Percentiles rank a stretch among this genome's conserved stretches.
These are phyloP conservation scores for Cucumis hystrix DNA, from an alignment of 306 rosid genomes.

Conservation along the genomic window DNA sequence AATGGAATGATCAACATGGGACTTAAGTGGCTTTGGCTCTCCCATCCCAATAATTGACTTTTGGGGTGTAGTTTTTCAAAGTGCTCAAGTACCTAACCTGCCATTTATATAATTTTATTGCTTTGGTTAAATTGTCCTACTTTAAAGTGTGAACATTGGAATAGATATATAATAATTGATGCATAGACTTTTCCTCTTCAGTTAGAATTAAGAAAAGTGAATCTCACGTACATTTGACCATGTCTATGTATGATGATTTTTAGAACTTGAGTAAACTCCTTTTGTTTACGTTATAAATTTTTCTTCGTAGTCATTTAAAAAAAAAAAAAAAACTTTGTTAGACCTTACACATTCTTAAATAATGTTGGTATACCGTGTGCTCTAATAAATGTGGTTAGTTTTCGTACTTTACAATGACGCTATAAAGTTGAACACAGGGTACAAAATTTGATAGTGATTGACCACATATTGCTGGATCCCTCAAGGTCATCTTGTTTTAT, in stretches of 20 bases:
- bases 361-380: neutral
- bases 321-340: neutral
- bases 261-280: neutral
- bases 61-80: too few relatives aligned
- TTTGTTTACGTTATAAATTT: neutral
- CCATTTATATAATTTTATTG: too few relatives aligned
- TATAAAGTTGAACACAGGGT: neutral
- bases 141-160: neutral
- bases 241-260: neutral
- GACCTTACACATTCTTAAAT: neutral
- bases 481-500: neutral
- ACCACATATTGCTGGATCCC: neutral
- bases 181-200: neutral
- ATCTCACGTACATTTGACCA: neutral
- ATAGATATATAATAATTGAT: neutral
- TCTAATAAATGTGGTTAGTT: neutral
- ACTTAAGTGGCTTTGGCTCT: too few relatives aligned
- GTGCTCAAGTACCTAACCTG: too few relatives aligned
- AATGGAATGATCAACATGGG: too few relatives aligned
- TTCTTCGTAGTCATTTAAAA: neutral
- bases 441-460: neutral
- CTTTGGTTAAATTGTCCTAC: neutral
- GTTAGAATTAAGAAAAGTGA: too few relatives aligned
- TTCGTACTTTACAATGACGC: neutral
- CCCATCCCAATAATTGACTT: too few relatives aligned